These are phyloP conservation scores for Colletotrichum sp. DNA, from an alignment of 2,329 filamentous ascomycete genomes.

Conservation along the genomic window DNA sequence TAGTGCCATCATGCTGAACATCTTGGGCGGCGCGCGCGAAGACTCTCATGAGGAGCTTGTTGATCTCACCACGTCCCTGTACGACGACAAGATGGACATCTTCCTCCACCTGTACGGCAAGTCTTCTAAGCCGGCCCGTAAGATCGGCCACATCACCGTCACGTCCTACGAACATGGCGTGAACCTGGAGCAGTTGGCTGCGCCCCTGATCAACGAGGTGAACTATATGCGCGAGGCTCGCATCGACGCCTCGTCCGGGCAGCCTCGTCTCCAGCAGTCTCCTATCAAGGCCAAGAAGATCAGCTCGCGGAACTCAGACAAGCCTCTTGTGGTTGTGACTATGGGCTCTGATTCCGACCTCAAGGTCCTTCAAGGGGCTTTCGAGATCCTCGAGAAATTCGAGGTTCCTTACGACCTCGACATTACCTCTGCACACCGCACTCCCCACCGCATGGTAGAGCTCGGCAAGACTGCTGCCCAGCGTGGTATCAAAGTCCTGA, in stretches of 20 bases:
- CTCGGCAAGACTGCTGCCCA: slow-evolving; percentile 68
- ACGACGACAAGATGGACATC: slow-evolving; percentile 51
- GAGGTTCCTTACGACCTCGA: slow-evolving; percentile 73
- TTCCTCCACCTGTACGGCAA: slow-evolving; percentile 92
- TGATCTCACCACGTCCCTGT: slow-evolving; percentile 48
- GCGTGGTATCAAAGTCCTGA: slow-evolving; percentile 74
- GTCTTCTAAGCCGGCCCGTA: slow-evolving; percentile 82
- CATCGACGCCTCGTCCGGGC: slow-evolving; percentile 43
- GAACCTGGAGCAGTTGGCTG: slow-evolving; percentile 63
- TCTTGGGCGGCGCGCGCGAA: slow-evolving; percentile 72
- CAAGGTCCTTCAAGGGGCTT: slow-evolving; percentile 67
- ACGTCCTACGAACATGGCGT: slow-evolving; percentile 71
- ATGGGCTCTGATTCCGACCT: slow-evolving; percentile 87
- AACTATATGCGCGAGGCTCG: slow-evolving; percentile 64
- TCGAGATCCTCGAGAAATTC: slow-evolving; percentile 73
- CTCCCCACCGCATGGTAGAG: slow-evolving; percentile 71
- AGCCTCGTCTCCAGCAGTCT: slow-evolving; percentile 38
- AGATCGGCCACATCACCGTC: slow-evolving; percentile 94
- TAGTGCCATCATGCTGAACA: slow-evolving; percentile 80
- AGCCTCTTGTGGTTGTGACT: slow-evolving; percentile 74
- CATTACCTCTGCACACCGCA: slow-evolving; percentile 83
- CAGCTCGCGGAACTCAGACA: slow-evolving; percentile 31
- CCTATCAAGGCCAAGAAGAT: slow-evolving; percentile 12
- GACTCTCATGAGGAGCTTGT: slow-evolving; percentile 65
- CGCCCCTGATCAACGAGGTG: slow-evolving; percentile 71